Evolutionary conservation across 2,329 filamentous ascomycete species (phyloP).

Genomic region (Talaromyces sp.): DNA sequence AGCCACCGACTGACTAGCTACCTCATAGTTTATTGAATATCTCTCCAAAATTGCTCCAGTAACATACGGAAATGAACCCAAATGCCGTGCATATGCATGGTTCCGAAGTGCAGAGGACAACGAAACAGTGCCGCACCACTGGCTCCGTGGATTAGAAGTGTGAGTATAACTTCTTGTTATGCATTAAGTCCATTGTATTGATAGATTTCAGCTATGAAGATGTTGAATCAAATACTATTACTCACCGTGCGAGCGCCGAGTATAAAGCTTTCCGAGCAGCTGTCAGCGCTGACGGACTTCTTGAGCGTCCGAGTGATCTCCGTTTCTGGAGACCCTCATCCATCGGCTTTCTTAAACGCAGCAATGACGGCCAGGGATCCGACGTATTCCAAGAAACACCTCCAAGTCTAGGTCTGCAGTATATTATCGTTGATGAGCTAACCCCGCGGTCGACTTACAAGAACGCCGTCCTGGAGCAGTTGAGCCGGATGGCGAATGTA

Average conservation of each 20-base stretch:
- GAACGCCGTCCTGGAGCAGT: neutral
- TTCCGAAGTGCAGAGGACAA: conserved; percentile 7
- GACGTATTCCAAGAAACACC: neutral
- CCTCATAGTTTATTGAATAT: neutral
- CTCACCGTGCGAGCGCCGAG: neutral
- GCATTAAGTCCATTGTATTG: neutral
- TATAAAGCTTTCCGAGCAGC: neutral
- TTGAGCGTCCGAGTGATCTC: conserved; percentile 1
- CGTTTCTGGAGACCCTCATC: neutral
- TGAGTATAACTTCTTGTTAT: neutral
- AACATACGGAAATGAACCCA: neutral
- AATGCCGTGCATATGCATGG: conserved; percentile 4
- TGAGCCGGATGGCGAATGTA: neutral
- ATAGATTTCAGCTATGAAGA: neutral
- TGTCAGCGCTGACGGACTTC: neutral
- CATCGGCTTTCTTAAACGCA: neutral
- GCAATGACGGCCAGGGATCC: neutral
- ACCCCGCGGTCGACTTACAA: neutral
- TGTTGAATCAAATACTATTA: neutral
- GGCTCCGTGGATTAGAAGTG: conserved; percentile 2
- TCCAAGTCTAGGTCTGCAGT: neutral
- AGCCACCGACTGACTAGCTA: neutral
- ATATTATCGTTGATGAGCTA: neutral
- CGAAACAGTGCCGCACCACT: conserved; percentile 3
- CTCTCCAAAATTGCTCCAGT: conserved; percentile 2